phyloP scores from a whole-genome alignment of 139 green algal species.

The Haematococcus lacustris region DNA sequence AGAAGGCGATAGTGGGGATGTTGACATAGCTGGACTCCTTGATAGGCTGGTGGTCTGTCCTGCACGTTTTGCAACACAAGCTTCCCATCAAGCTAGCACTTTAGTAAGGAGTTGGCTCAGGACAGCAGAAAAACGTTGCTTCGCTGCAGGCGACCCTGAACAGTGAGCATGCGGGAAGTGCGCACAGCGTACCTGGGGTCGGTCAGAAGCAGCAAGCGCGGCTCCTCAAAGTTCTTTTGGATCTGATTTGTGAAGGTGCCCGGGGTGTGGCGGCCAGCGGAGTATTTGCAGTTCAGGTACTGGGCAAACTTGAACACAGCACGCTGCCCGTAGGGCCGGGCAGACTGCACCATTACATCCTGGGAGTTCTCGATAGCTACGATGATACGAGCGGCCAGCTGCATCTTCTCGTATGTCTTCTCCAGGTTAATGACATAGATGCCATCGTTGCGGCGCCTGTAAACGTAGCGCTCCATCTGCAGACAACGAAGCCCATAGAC shows the following conservation, averaged over 20 bases:
- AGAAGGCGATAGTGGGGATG: slow-evolving; percentile 99
- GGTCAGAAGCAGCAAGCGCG: slow-evolving; percentile 92
- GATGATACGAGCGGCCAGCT: slow-evolving; percentile 95
- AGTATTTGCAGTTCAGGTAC: slow-evolving; percentile 86
- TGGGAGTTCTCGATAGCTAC: slow-evolving; percentile 97
- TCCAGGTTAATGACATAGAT: slow-evolving; percentile 98
- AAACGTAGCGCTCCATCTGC: slow-evolving; percentile 97
- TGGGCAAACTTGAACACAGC: slow-evolving; percentile 98
- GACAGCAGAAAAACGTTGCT: not conserved
- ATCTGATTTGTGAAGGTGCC: slow-evolving; percentile 99
- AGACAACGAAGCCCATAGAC: no score
- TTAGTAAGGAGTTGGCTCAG: not conserved
- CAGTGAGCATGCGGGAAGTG: not conserved
- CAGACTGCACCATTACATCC: slow-evolving; percentile 55
- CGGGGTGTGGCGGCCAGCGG: slow-evolving; percentile 92
- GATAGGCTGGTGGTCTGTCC: slow-evolving; percentile 91
- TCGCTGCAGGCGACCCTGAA: not conserved
- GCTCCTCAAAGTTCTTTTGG: slow-evolving; percentile 96
- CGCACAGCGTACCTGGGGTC: slow-evolving; percentile 67
- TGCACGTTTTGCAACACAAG: not conserved
- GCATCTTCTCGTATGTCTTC: slow-evolving; percentile 99
- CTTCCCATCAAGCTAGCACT: not conserved
- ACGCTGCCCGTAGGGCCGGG: slow-evolving; percentile 90
- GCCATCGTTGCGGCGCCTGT: slow-evolving; percentile 72
- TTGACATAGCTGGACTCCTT: slow-evolving; percentile 96